Percentiles rank a stretch among this genome's conserved stretches.
These are phyloP conservation scores for Ophiostoma sp. DNA, from an alignment of 2,329 filamentous ascomycete species.

Conservation along the genomic window DNA sequence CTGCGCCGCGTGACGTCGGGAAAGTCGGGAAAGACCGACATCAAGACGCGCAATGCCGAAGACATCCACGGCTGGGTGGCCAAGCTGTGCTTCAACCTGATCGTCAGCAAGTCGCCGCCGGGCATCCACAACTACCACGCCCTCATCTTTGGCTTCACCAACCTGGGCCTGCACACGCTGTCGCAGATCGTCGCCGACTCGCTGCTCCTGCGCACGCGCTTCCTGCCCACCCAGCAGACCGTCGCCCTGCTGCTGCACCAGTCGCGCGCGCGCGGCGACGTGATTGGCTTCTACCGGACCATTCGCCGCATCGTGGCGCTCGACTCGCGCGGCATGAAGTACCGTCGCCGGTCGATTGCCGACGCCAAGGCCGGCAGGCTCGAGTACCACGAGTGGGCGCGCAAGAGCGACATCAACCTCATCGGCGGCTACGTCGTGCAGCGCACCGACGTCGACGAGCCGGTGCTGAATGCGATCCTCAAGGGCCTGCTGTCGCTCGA, in stretches of 20 bases:
- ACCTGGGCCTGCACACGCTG: constrained; percentile 45
- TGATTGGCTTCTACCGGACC: constrained; percentile 41
- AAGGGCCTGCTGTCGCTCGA: constrained; percentile 46
- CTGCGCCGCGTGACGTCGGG: neutral
- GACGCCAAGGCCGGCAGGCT: constrained; percentile 1
- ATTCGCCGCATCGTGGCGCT: constrained; percentile 44
- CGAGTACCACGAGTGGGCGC: constrained; percentile 33
- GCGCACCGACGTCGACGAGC: constrained; percentile 37
- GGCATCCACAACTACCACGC: constrained; percentile 66
- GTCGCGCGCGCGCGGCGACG: constrained; percentile 41
- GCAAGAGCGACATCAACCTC: constrained; percentile 27
- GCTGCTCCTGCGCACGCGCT: constrained; percentile 42
- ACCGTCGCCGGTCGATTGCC: constrained; percentile 29
- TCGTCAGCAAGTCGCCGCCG: constrained; percentile 56
- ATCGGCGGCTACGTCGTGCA: constrained; percentile 38
- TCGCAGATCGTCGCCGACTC: constrained; percentile 50
- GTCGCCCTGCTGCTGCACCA: constrained; percentile 48
- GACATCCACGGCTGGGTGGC: constrained; percentile 27
- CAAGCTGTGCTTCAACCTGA: constrained; percentile 61
- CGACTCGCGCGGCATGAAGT: constrained; percentile 39
- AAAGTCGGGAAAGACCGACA: neutral
- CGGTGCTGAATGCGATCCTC: constrained; percentile 44
- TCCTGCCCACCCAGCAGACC: constrained; percentile 47
- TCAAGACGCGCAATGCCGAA: constrained; percentile 10
- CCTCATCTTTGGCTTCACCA: constrained; percentile 61